Conservation (phyloP, 2,329 filamentous ascomycete genomes). For the Curvularia hawaiiensis region DNA sequence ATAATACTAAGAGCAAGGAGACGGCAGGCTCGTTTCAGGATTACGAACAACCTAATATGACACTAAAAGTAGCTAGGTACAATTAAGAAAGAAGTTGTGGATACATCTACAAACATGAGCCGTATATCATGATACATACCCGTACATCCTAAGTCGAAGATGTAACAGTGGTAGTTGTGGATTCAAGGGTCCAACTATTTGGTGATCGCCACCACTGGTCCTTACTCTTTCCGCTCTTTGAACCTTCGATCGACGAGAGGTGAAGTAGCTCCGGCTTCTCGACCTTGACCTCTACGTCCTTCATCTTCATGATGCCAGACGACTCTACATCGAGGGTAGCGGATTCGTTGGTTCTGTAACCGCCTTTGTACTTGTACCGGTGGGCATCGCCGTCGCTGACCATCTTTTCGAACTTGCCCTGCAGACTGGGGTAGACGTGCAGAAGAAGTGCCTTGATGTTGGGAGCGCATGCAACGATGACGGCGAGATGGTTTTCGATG, state of each 20-base stretch:
- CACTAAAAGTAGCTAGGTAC: neutral
- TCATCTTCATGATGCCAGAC: slow-evolving; percentile 5
- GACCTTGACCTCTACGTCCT: slow-evolving; percentile 7
- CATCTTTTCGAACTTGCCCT: slow-evolving; percentile 27
- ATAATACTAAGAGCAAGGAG: neutral
- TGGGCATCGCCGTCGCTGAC: slow-evolving; percentile 8
- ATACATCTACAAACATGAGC: neutral
- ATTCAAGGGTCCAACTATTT: slow-evolving; percentile 18
- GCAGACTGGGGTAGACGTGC: slow-evolving; percentile 31
- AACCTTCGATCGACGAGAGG: neutral
- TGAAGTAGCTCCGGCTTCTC: neutral
- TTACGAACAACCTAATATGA: neutral
- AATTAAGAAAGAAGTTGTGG: neutral
- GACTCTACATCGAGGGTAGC: slow-evolving; percentile 9
- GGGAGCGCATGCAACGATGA: slow-evolving; percentile 45
- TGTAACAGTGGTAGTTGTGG: neutral
- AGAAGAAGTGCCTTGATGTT: slow-evolving; percentile 39
- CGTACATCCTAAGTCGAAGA: neutral
- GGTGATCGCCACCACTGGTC: slow-evolving; percentile 22
- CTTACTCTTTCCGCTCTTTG: neutral
- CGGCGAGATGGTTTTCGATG: slow-evolving; percentile 46
- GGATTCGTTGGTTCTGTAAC: neutral
- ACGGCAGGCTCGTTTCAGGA: neutral
- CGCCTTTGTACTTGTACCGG: neutral
- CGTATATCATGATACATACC: neutral